Evolutionary conservation across 345 rosid species (phyloP).

Genomic region (Brassica rapa): DNA sequence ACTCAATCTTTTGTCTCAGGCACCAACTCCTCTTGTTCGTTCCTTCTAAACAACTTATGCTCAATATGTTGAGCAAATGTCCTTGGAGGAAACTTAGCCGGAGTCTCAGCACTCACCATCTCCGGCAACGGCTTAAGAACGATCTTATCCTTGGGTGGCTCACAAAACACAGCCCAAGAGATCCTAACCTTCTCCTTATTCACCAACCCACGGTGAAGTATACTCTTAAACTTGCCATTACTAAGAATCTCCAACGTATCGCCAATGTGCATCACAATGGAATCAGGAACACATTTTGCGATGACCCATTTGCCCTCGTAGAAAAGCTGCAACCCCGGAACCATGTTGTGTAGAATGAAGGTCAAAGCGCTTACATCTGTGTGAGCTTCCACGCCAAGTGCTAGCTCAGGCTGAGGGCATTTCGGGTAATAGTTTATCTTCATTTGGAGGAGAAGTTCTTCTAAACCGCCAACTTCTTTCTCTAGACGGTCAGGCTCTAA

Average conservation of each 20-base stretch:
- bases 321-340: constrained; percentile 90
- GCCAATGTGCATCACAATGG: constrained; percentile 93
- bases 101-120: constrained; percentile 62
- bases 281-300: constrained; percentile 90
- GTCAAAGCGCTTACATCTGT: constrained; percentile 88
- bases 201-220: constrained; percentile 88
- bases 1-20: constrained; percentile 16
- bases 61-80: constrained; percentile 83
- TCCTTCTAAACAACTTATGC: constrained; percentile 79
- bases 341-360: constrained; percentile 98
- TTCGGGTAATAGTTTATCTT: constrained; percentile 93
- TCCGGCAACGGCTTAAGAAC: constrained; percentile 80
- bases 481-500: constrained; percentile 81
- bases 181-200: constrained; percentile 95
- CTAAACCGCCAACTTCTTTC: constrained; percentile 85
- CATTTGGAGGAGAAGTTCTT: constrained; percentile 83
- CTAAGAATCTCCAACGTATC: constrained; percentile 92
- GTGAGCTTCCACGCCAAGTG: constrained; percentile 98
- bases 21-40: constrained; percentile 47
- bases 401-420: constrained; percentile 95
- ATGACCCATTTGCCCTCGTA: constrained; percentile 79
- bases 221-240: constrained; percentile 90
- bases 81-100: constrained; percentile 82
- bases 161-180: constrained; percentile 97
- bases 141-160: constrained; percentile 93